These are phyloP conservation scores for Tephrocybe sp. DNA, from an alignment of 768 basidiomycete genomes.

Conservation along the genomic window DNA sequence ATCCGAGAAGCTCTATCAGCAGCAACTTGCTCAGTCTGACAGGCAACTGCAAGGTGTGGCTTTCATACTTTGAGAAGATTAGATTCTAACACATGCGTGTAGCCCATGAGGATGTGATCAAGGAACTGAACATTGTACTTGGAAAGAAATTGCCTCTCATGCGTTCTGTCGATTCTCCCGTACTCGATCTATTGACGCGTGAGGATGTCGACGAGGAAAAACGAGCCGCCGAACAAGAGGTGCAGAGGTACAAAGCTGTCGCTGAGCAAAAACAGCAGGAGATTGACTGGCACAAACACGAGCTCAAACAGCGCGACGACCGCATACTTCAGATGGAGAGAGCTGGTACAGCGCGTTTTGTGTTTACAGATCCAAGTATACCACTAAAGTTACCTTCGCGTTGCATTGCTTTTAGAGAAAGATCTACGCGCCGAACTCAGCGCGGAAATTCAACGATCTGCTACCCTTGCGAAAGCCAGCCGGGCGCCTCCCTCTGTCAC, in stretches of 20 bases:
- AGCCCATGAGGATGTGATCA: constrained; percentile 60
- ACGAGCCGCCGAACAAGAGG: constrained; percentile 46
- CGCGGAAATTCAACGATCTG: constrained; percentile 60
- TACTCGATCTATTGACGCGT: constrained; percentile 68
- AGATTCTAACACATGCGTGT: neutral
- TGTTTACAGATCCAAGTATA: neutral
- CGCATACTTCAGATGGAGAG: constrained; percentile 48
- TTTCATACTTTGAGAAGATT: neutral
- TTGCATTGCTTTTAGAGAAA: constrained; percentile 48
- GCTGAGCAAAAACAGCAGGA: constrained; percentile 49
- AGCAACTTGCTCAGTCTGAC: constrained; percentile 51
- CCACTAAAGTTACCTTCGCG: no score
- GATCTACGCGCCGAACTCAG: constrained; percentile 56
- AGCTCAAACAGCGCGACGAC: constrained; percentile 43
- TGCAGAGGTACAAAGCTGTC: constrained; percentile 40
- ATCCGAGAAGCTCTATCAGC: constrained; percentile 53
- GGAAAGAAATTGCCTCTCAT: constrained; percentile 56
- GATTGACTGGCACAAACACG: constrained; percentile 62
- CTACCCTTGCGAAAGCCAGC: constrained; percentile 39
- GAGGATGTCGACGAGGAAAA: constrained; percentile 75
- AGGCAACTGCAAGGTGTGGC: constrained; percentile 50
- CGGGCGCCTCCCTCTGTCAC: constrained; percentile 39
- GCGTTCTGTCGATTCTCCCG: constrained; percentile 45
- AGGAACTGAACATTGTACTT: constrained; percentile 55
- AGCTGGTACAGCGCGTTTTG: constrained; percentile 38